Base-by-base conservation (phyloP, 768 basidiomycete genomes). In the Agrocybe pediades region DNA sequence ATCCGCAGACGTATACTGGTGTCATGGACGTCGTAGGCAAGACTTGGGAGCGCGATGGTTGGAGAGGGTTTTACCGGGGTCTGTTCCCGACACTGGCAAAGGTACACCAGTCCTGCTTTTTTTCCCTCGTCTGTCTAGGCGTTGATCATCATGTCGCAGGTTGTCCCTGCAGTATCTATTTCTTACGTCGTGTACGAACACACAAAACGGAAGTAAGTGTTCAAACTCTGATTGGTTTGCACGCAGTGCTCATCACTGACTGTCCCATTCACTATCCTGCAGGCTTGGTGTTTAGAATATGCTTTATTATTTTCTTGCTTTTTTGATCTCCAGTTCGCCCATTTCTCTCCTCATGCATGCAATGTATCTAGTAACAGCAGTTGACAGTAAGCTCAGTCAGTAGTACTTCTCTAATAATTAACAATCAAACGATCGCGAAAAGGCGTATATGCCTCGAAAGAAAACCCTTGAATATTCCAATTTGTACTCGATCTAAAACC, bases 141-240 rank as follows among this genome's bases (percentile, higher is more conserved):
- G n/a, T n/a, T 39, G 40, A 33, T 51, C 15, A 23, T 25, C 48
- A 17, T 61, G 46, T 41, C 27, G n/a, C 61, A 92, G 90, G 96
- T 98, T 54, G 87, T 97, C 41, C 96, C 96, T 46, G 88, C 95
- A 3, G 96, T 98, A 40, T 96, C 95, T 7, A 98, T 98, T 72
- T 93, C 93, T 55, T 97, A 97, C 72, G 86, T 97, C 36, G 95
- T 97, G 57, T 94, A 94, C 71, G 92, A 94, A 67, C 85, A 90
- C 62, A 86, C 81, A 62, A 94, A 92, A 75, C 81, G 87, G 68
- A 87, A 77, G 92, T 88, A 51, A 57, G 83, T 70, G 55, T 41
- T 41, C 39, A 20, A 27, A 30, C 2, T 15, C 19, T 23, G 16
- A 15, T 33, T 43, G 42, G 46, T 26, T 23, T 40, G 50, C 43